phyloP scores from a whole-genome alignment of 176 grass and related monocot species.

The Oryza glaberrima region DNA sequence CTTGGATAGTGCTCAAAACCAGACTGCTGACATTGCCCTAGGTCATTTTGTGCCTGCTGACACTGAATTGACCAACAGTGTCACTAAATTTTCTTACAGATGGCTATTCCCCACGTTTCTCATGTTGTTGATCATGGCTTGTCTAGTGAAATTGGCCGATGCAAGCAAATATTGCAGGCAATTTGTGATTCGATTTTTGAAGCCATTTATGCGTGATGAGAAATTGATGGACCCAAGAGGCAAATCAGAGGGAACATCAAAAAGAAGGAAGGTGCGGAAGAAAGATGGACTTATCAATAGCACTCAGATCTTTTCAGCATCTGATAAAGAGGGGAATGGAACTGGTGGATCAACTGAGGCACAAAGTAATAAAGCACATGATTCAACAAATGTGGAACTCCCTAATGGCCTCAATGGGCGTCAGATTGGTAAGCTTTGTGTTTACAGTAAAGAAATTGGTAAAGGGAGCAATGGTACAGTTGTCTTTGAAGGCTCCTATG shows the following conservation, averaged over 20 bases:
- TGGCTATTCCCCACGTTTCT: conserved; percentile 48
- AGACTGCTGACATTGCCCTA: conserved; percentile 32
- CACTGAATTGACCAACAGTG: conserved; percentile 26
- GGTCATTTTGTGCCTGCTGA: conserved; percentile 34
- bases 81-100: conserved; percentile 30
- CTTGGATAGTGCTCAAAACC: conserved; percentile 39
- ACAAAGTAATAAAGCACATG: conserved; percentile 28
- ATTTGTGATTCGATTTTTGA: conserved; percentile 40
- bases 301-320: conserved; percentile 32
- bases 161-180: conserved; percentile 36
- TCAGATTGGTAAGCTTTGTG: conserved; percentile 77
- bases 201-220: conserved; percentile 48
- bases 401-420: conserved; percentile 55
- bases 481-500: conserved; percentile 87
- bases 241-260: conserved; percentile 52
- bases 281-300: conserved; percentile 45
- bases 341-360: conserved; percentile 42
- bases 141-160: conserved; percentile 43
- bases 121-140: conserved; percentile 38
- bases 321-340: conserved; percentile 50
- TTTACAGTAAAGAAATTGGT: conserved; percentile 87
- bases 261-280: conserved; percentile 79
- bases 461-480: conserved; percentile 98
- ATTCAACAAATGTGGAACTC: conserved; percentile 24
- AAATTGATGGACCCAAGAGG: conserved; percentile 48